These are phyloP conservation scores for Dalbergia cultrata DNA, from an alignment of 306 rosid species.

Conservation along the genomic window DNA sequence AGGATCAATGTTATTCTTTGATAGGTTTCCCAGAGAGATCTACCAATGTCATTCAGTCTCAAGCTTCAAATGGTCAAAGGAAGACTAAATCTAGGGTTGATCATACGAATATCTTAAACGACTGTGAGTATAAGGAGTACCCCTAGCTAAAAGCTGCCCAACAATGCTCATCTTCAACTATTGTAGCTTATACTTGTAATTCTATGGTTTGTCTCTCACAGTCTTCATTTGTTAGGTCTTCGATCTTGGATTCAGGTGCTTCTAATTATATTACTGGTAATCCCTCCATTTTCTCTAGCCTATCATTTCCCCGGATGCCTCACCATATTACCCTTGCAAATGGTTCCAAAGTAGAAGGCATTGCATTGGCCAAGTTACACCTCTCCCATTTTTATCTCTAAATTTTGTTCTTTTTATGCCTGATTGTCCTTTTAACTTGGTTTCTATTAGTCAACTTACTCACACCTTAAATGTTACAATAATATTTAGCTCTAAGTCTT, in stretches of 20 bases:
- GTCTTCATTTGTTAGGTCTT: neutral
- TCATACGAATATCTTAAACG: too few relatives aligned
- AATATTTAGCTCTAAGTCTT: neutral
- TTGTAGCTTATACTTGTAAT: neutral
- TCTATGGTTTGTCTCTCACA: conserved; percentile 5
- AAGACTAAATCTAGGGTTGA: too few relatives aligned
- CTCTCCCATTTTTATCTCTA: neutral
- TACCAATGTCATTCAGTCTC: too few relatives aligned
- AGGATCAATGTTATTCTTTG: too few relatives aligned
- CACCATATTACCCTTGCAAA: neutral
- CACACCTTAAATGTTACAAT: neutral
- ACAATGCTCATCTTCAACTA: neutral
- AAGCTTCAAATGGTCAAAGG: too few relatives aligned
- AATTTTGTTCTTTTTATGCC: neutral
- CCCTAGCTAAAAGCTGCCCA: too few relatives aligned
- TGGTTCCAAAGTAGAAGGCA: neutral
- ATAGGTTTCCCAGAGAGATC: too few relatives aligned
- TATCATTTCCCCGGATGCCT: neutral
- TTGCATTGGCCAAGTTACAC: neutral
- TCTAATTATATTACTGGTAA: neutral
- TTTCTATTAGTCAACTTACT: neutral
- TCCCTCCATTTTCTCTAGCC: neutral
- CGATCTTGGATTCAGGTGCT: neutral
- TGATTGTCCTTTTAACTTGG: neutral
- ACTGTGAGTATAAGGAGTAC: too few relatives aligned